Percentiles rank a stretch among this genome's conserved stretches.
Evolutionary conservation across 2,329 filamentous ascomycete species (phyloP).

Genomic region (Rhytidhysteron rufulum): DNA sequence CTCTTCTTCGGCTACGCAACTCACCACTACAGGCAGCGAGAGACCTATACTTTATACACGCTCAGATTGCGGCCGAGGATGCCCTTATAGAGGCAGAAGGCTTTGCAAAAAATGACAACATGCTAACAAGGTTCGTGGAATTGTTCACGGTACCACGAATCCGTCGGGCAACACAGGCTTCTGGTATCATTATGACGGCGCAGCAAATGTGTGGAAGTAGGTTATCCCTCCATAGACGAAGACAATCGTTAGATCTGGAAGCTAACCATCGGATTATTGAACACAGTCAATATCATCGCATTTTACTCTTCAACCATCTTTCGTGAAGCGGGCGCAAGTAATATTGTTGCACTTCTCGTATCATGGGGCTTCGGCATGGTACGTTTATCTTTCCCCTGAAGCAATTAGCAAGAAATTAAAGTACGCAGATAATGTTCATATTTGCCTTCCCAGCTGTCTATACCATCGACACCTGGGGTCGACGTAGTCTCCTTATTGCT

Average conservation of each 20-base stretch:
- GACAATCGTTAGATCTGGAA: no score
- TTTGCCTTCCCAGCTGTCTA: conserved; percentile 59
- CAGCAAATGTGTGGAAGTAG: conserved; percentile 56
- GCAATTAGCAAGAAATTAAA: no score
- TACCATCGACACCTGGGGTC: conserved; percentile 75
- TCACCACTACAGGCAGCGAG: conserved; percentile 36
- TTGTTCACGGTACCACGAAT: conserved; percentile 63
- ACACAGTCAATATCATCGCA: conserved; percentile 32
- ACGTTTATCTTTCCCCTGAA: no score
- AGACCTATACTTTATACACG: conserved; percentile 40
- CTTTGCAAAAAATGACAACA: conserved; percentile 14
- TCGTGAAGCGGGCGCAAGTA: conserved; percentile 35
- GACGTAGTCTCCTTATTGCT: conserved; percentile 62
- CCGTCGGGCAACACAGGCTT: conserved; percentile 66
- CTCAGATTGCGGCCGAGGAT: conserved; percentile 32
- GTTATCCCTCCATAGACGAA: no score
- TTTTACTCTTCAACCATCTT: conserved; percentile 47
- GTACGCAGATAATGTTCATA: conserved; percentile 1
- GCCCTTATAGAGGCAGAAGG: no score
- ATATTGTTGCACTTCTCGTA: conserved; percentile 40
- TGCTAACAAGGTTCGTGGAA: conserved; percentile 42
- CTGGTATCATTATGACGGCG: conserved; percentile 68
- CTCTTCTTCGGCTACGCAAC: conserved; percentile 30
- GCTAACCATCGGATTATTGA: background rate
- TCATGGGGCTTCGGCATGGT: conserved; percentile 52